Base-by-base conservation (phyloP, 2,329 filamentous ascomycete genomes). In the Fusarium chlamydosporum region DNA sequence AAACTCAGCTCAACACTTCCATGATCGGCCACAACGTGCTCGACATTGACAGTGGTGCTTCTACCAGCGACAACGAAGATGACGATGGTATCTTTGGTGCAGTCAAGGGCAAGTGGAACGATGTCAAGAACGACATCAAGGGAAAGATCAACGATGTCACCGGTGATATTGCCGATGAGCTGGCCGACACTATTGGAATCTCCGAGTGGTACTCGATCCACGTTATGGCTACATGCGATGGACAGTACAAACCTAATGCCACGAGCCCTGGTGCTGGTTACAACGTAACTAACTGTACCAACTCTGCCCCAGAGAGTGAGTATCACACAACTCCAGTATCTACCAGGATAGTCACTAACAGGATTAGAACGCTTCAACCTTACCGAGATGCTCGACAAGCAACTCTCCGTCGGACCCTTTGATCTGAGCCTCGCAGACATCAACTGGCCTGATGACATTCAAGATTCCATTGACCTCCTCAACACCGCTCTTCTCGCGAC, bases 161-260 rank as follows among this genome's bases (percentile, higher is more conserved):
- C 7, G 78, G 80, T 56, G 76, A 81, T 9, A 64, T 81, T 38
- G 80, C 79, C 37, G 82, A 81, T 57, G 68, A 81, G 53, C 51
- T 84, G 45, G 76, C 79, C 48, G 76, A 79, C 13, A 76, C 79
- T n/a, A 75, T 85, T 29, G 83, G 83, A 26, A 80, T 86, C 56
- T 79, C 80, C 1, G 77, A 85, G 62, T 86, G 84, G 84, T 86
- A 85, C 69, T 85, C 83, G 16, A 63, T 86, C 31, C 84, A 86
- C 66, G 68, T 86, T 69, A 82, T 83, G 81, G 78, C 79, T 38
- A 74, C 78, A 6, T 86, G 84, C 73, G 76, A 84, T 70, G 84
- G 84, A 46, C 68, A 79, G 67, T 86, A 80, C 65, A 76, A 78
- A 40, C 82, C 82, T 31, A 83, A 84, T 54, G 77, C 79, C 3